Conservation (phyloP, 164 flowering plant genomes). For the Vitis vinifera region ASM3070453v1 NC_081817.1:6113501-6114000, state of each 20-base stretch:
- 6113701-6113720: not conserved
- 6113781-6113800: too few relatives aligned
- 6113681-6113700: not conserved
- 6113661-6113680: constrained; percentile 9
- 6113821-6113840: too few relatives aligned
- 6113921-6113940: too few relatives aligned
- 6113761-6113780: too few relatives aligned
- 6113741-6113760: too few relatives aligned
- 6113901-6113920: too few relatives aligned
- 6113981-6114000: not conserved
- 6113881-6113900: too few relatives aligned
- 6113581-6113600: constrained; percentile 78
- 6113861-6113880: too few relatives aligned
- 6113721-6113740: not conserved
- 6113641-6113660: constrained; percentile 34
- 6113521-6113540: constrained; percentile 73
- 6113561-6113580: constrained; percentile 98
- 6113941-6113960: too few relatives aligned
- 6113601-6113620: constrained; percentile 79
- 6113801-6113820: too few relatives aligned
- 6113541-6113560: constrained; percentile 74
- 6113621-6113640: constrained; percentile 81
- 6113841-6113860: too few relatives aligned
- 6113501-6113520: constrained; percentile 89
- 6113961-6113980: too few relatives aligned